A percentile compares a stretch with the other conserved stretches of the same genome.
Evolutionary conservation across 1,139 yeast species (phyloP).

Genomic region (Komagataea norvegica): DNA sequence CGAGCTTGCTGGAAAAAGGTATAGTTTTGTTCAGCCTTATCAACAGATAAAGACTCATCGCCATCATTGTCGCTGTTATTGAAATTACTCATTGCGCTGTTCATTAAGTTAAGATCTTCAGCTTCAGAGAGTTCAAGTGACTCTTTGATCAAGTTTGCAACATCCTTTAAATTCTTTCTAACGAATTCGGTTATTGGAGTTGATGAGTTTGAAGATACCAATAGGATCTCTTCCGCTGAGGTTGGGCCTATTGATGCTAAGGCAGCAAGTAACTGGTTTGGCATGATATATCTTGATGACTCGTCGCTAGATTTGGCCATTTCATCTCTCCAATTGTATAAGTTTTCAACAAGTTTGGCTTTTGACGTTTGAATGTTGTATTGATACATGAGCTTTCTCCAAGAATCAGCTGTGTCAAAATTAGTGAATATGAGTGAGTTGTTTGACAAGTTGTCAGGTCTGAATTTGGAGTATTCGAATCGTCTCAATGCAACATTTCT

Average conservation of each 20-base stretch:
- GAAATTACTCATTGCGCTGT: slow-evolving; percentile 9
- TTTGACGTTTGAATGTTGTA: slow-evolving; percentile 60
- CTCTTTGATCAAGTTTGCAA: slow-evolving; percentile 48
- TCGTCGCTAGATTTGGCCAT: slow-evolving; percentile 78
- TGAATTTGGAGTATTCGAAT: slow-evolving; percentile 67
- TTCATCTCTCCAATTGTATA: slow-evolving; percentile 81
- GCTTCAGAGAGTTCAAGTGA: slow-evolving; percentile 21
- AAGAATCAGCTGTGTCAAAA: slow-evolving; percentile 50
- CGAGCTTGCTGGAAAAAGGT: slow-evolving; percentile 3
- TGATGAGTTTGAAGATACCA: slow-evolving; percentile 34
- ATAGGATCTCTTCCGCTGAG: slow-evolving; percentile 52
- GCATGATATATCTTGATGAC: slow-evolving; percentile 76
- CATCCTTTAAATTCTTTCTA: slow-evolving; percentile 49
- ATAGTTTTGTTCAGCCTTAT: slow-evolving; percentile 10
- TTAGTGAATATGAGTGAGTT: slow-evolving; percentile 41
- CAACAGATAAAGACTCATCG: slow-evolving; percentile 8
- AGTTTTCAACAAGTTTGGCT: slow-evolving; percentile 50
- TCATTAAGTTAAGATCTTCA: slow-evolving; percentile 19
- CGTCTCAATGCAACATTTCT: slow-evolving; percentile 77
- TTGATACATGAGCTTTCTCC: slow-evolving; percentile 54
- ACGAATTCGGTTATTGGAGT: slow-evolving; percentile 50
- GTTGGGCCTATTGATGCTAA: slow-evolving; percentile 57
- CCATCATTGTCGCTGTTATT: not conserved
- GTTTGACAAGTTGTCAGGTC: slow-evolving; percentile 40
- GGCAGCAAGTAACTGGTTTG: slow-evolving; percentile 70